Evolutionary conservation across 139 green algal species (phyloP).

Genomic region (Astrephomene gubernaculifera): DNA sequence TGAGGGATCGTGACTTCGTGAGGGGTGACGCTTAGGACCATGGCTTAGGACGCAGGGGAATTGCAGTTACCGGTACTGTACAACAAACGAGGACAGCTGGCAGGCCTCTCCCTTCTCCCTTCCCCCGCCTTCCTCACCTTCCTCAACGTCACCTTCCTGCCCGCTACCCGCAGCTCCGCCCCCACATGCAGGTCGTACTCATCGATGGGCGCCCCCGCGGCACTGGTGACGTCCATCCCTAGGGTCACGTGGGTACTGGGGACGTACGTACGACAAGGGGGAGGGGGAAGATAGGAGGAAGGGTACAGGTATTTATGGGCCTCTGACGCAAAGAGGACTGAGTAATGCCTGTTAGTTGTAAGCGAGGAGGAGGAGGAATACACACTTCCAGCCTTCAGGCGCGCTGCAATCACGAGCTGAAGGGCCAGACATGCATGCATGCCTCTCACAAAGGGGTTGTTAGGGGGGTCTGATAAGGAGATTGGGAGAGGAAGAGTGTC

Average conservation of each 20-base stretch:
- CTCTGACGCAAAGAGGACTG: too few species aligned
- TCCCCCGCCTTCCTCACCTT: background rate
- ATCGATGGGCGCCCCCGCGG: background rate
- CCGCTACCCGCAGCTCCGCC: conserved; percentile 13
- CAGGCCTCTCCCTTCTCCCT: background rate
- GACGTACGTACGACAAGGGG: background rate
- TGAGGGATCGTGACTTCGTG: too few species aligned
- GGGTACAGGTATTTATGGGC: too few species aligned
- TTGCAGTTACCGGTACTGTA: background rate
- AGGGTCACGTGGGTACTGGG: conserved; percentile 28
- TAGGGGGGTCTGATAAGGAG: background rate
- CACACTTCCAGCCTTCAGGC: too few species aligned
- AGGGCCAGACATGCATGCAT: too few species aligned
- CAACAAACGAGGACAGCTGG: background rate
- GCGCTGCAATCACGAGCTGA: too few species aligned
- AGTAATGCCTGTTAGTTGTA: too few species aligned
- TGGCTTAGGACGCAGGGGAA: too few species aligned
- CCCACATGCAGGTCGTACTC: conserved; percentile 47
- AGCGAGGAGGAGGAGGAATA: too few species aligned
- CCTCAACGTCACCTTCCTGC: conserved; percentile 20
- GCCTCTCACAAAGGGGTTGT: too few species aligned
- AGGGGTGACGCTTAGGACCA: too few species aligned
- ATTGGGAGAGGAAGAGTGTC: background rate
- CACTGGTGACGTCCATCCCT: background rate
- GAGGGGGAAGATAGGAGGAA: too few species aligned